Conservation (phyloP, 768 basidiomycete species). For the Tricholoma terreum region DNA sequence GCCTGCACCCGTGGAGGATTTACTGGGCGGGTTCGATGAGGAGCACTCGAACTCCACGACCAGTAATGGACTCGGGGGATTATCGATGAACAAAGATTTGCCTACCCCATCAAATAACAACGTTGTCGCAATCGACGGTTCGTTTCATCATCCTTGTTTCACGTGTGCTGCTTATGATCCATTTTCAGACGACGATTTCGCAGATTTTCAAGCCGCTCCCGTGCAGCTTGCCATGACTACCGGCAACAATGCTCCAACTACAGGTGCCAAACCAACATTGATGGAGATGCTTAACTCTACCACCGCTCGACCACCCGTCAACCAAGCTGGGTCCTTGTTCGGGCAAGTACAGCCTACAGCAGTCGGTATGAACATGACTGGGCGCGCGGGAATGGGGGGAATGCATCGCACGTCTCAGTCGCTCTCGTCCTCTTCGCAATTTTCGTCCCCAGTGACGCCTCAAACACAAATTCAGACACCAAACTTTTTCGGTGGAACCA, state of each 20-base stretch:
- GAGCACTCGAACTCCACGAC: slow-evolving; percentile 45
- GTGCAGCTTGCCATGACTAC: slow-evolving; percentile 41
- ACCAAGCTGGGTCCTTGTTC: slow-evolving; percentile 15
- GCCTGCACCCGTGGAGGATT: slow-evolving; percentile 51
- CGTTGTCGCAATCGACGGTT: slow-evolving; percentile 41
- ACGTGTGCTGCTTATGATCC: neutral
- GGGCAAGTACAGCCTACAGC: slow-evolving; percentile 27
- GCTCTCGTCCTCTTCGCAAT: slow-evolving; percentile 28
- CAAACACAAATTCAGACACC: slow-evolving; percentile 21
- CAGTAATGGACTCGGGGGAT: slow-evolving; percentile 16
- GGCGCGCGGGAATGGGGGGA: slow-evolving; percentile 14
- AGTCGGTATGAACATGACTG: slow-evolving; percentile 23
- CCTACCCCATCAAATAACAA: slow-evolving; percentile 41
- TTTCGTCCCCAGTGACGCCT: slow-evolving; percentile 20
- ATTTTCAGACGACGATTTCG: slow-evolving; percentile 74
- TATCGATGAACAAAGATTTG: slow-evolving; percentile 51
- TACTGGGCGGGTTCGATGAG: slow-evolving; percentile 76
- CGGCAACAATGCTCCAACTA: slow-evolving; percentile 23
- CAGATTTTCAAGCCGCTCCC: slow-evolving; percentile 80
- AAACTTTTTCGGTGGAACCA: slow-evolving; percentile 27
- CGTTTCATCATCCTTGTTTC: slow-evolving; percentile 4
- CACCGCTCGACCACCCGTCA: slow-evolving; percentile 25
- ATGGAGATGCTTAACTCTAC: slow-evolving; percentile 47
- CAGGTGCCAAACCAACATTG: slow-evolving; percentile 38
- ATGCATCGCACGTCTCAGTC: slow-evolving; percentile 38